A percentile compares a stretch with the other conserved stretches of the same genome.
Evolutionary conservation across 768 basidiomycete genomes (phyloP).

Genomic region (Podaxis pistillaris): DNA sequence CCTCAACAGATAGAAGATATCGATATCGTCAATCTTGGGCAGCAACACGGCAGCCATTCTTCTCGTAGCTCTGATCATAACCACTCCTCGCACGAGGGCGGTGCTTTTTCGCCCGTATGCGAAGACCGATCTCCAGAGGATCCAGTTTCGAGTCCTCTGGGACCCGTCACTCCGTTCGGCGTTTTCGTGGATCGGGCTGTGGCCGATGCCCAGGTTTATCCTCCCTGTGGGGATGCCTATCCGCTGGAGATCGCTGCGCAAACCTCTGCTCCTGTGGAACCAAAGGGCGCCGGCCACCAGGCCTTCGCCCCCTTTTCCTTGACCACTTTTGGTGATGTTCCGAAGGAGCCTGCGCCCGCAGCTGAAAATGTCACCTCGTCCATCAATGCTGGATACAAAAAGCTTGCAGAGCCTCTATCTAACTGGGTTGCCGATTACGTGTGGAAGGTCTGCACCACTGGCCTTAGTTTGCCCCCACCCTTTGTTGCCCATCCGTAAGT

Average conservation of each 20-base stretch:
- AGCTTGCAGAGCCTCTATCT: conserved; percentile 71
- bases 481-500: conserved; percentile 60
- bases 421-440: conserved; percentile 79
- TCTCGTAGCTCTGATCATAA: not conserved
- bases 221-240: not conserved
- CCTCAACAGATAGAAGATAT: conserved; percentile 12
- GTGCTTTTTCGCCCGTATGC: conserved; percentile 60
- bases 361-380: conserved; percentile 47
- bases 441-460: conserved; percentile 82
- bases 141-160: conserved; percentile 70
- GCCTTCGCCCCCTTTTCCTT: conserved; percentile 15
- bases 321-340: conserved; percentile 30
- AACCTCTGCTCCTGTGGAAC: not conserved
- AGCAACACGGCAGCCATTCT: not conserved
- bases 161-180: conserved; percentile 74
- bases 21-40: not conserved
- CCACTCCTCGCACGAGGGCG: conserved; percentile 19
- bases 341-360: conserved; percentile 38
- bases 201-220: conserved; percentile 32
- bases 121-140: conserved; percentile 64
- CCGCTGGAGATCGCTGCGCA: conserved; percentile 3
- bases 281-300: conserved; percentile 9
- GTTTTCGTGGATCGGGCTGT: conserved; percentile 76
- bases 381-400: conserved; percentile 61
- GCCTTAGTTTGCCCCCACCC: conserved; percentile 52